Base-by-base conservation (phyloP, 345 rosid species). In the Eucalyptus pauciflora region DNA sequence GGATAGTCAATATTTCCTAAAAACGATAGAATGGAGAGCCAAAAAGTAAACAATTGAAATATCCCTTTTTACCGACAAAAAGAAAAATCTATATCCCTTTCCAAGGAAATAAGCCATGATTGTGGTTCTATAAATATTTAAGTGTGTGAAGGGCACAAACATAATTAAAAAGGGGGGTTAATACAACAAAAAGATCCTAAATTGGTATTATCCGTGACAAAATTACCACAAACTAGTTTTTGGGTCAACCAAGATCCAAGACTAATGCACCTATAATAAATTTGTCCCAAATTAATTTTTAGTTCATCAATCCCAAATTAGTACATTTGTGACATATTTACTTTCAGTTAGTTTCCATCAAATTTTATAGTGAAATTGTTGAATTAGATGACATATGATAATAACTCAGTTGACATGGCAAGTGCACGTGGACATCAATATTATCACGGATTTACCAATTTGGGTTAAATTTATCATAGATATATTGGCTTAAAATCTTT, bases 191-290 rank as follows among this genome's bases (percentile, higher is more conserved):
- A 54, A 54, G 24, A 54, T 18, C 10, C 0, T 7, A 22, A 8
- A 54, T 54, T 20, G 2, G 60, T 54, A 8, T 18, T 18, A 54
- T 18, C 5, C 11, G 3, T 54, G 11, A 54, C 10, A 7, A 54
- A 54, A 18, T 56, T 56, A 56, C 27, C 62, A 56, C 62, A 56
- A 2, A 56, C 27, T 56, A 22, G 29, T 22, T 56, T 56, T 56
- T 20, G 27, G 12, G 27, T 22, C 27, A 56, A 2, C 25, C 11
- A 56, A 56, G 22, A 20, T 20, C 62, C 3, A 56, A 56, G 12
- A 22, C 62, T 24, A 10, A 9, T 20, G 8, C 4, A 22, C 27
- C 1, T 4, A 0, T 56, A 5, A 56, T 56, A 56, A 22, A 56
- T 56, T 22, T 56, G 3, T 20, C 6, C 12, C 6, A 0, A 56